Percentiles rank a stretch among this genome's conserved stretches.
phyloP scores from a whole-genome alignment of 164 flowering plant genomes.

The Pachysandra terminalis region DNA sequence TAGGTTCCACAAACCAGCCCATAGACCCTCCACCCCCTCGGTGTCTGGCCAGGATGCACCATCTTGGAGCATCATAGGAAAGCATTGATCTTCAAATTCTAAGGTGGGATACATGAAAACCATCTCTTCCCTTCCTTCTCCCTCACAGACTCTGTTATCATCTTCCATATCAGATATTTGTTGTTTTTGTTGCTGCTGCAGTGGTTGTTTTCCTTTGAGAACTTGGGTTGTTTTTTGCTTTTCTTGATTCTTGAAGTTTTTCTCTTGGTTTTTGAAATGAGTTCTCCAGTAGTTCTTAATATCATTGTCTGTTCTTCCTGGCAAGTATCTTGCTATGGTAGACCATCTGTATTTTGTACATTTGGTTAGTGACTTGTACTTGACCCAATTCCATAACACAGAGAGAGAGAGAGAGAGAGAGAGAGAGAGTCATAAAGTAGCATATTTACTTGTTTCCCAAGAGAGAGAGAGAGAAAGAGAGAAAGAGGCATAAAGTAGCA shows the following conservation, averaged over 20 bases:
- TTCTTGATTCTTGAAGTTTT: neutral
- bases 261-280: neutral
- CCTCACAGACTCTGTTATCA: neutral
- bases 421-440: too few species aligned
- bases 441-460: too few species aligned
- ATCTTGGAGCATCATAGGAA: neutral
- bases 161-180: neutral
- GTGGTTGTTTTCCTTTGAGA: neutral
- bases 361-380: neutral
- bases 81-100: neutral
- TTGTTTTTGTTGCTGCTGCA: neutral
- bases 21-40: neutral
- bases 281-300: conserved; percentile 1
- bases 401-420: too few species aligned
- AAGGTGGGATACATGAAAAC: neutral
- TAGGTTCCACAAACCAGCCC: neutral
- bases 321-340: neutral
- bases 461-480: neutral
- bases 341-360: neutral
- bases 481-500: neutral
- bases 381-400: neutral
- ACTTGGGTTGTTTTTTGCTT: neutral
- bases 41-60: neutral
- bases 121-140: neutral
- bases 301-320: neutral